Percentiles rank a stretch among this genome's conserved stretches.
Evolutionary conservation across 345 rosid species (phyloP).

Genomic region (Salix brachista): DNA sequence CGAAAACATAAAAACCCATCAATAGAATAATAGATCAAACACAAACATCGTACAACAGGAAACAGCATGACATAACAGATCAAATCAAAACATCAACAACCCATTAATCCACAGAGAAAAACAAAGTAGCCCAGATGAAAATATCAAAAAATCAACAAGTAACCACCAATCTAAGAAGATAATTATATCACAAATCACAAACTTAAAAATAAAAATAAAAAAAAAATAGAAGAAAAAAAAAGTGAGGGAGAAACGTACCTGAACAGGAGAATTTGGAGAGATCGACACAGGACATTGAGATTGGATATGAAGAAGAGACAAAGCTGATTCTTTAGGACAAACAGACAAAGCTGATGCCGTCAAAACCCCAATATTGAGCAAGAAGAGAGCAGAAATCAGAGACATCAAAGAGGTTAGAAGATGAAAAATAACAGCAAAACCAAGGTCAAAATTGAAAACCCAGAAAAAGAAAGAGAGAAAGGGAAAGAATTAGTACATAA

Average conservation of each 20-base stretch:
- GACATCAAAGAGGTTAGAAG: conserved; percentile 22
- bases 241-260: conserved; percentile 37
- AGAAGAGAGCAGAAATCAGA: conserved; percentile 20
- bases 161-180: neutral
- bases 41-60: neutral
- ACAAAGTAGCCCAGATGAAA: neutral
- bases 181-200: neutral
- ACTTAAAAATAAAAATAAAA: neutral
- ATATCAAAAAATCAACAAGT: neutral
- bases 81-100: conserved; percentile 3
- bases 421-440: neutral
- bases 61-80: neutral
- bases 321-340: conserved; percentile 42
- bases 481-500: neutral
- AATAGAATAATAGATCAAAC: neutral
- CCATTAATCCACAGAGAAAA: neutral
- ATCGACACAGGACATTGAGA: conserved; percentile 54
- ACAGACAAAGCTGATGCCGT: conserved; percentile 31
- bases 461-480: neutral
- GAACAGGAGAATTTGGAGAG: conserved; percentile 49
- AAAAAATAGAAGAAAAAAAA: neutral
- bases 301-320: conserved; percentile 41
- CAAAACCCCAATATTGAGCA: conserved; percentile 25
- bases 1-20: neutral
- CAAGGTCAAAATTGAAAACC: conserved; percentile 14